Conservation (phyloP, 2,329 filamentous ascomycete genomes). For the Hypoxylon sp. region DNA sequence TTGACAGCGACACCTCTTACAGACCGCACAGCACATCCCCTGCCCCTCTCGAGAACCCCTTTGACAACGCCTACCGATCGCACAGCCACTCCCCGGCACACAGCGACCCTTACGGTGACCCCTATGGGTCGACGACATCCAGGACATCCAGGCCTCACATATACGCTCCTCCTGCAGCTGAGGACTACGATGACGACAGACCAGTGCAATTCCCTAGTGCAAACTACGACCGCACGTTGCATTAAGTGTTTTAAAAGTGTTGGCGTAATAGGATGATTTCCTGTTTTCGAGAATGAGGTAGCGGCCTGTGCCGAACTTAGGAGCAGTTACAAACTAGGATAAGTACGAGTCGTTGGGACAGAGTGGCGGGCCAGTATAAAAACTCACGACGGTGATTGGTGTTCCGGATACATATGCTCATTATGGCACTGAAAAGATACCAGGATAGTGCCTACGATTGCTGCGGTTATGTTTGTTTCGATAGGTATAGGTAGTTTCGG, state of each 20-base stretch:
- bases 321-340: slow-evolving; percentile 9
- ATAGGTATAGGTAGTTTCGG: slow-evolving; percentile 29
- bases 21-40: slow-evolving; percentile 55
- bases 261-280: slow-evolving; percentile 31
- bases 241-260: slow-evolving; percentile 45
- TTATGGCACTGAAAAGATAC: slow-evolving; percentile 43
- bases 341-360: slow-evolving; percentile 23
- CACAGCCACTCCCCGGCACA: slow-evolving; percentile 54
- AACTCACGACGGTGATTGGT: slow-evolving; percentile 40
- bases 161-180: slow-evolving; percentile 60
- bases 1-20: slow-evolving; percentile 68
- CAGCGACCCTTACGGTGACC: slow-evolving; percentile 50
- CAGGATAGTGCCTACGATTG: slow-evolving; percentile 46
- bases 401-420: slow-evolving; percentile 45
- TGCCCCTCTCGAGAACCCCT: slow-evolving; percentile 53
- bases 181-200: slow-evolving; percentile 62
- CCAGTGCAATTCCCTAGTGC: slow-evolving; percentile 70
- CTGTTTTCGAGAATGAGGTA: slow-evolving; percentile 21
- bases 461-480: slow-evolving; percentile 35
- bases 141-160: slow-evolving; percentile 49
- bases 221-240: slow-evolving; percentile 69
- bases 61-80: slow-evolving; percentile 64
- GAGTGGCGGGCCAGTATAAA: slow-evolving; percentile 37
- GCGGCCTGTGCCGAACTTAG: slow-evolving; percentile 9
- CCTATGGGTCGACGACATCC: slow-evolving; percentile 46